Evolutionary conservation across 1,284 basidiomycete species (phyloP), one percentile per base, ranked within the genome.

Genomic region (Naganishia liquefaciens): DNA sequence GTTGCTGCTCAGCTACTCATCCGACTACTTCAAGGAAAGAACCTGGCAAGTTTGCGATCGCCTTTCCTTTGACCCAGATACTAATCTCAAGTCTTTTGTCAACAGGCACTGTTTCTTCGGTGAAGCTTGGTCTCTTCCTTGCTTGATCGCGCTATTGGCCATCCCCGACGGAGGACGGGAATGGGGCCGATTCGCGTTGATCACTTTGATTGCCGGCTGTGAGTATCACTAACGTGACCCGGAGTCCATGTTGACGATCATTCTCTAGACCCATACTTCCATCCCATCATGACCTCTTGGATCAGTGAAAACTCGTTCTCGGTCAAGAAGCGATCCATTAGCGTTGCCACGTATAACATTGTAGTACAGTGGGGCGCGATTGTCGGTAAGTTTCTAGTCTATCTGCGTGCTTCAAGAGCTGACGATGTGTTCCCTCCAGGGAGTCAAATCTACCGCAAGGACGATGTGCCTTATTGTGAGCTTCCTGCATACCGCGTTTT

Each of bases 251-350:
- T 44, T 49, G n/a, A 23, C 2, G 23, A 21, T 37, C n/a, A 21
- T 13, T 15, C n/a, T 53, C 25, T 23, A 66, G 66, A 62, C 44
- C 62, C 62, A 11, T 67, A 64, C 57, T 64, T 64, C 63, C 63
- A 64, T 33, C 66, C 62, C 17, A 64, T 67, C 58, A 53, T 67
- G 28, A 67, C 66, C 17, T 44, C 54, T n/a, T 65, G 63, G 58
- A 64, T 68, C 47, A 54, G 49, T 27, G 67, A 68, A 33, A 68
- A 68, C 47, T 58, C 58, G 2, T 68, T 68, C 57, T 63, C 61
- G 2, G 62, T 66, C 25, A 68, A 68, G 54, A 54, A 57, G 43
- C 64, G 67, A 49, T 66, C 64, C 19, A 62, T 68, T 42, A 57
- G 62, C 23, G 49, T 66, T 17, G 63, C 64, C 15, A 64, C 62